Evolutionary conservation across 495 filamentous ascomycete species (phyloP), one percentile per base, ranked within the genome.

Genomic region (Podospora appendiculata): DNA sequence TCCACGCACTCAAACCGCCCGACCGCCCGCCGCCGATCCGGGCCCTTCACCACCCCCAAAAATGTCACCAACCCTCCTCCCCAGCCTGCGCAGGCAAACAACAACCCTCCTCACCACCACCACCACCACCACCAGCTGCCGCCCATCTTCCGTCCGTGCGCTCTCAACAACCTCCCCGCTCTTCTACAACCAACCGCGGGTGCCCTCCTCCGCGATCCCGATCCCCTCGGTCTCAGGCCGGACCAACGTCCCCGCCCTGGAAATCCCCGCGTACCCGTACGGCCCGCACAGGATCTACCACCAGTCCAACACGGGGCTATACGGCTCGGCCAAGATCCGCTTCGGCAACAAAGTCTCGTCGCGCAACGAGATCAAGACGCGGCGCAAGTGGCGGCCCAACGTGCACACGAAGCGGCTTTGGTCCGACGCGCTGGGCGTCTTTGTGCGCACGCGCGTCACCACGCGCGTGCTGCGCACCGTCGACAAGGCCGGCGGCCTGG

Each of bases 291-390:
- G 71, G 46, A 75, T 82, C 57, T 97, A 87, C 81, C 93, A 94
- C 68, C 90, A 96, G 69, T 81, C 84, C 52, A 88, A 95, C 76
- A 76, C 79, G 43, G 91, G 92, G 54, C 83, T 96, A 8, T 96
- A 93, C 75, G 91, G 87, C 44, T 74, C 75, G 41, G 71, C 80
- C 44, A 79, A 77, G 48, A 90, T 93, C 71, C 88, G 84, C 52
- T 93, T 89, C 78, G 93, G 93, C 63, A 96, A 98, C 82, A 87
- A 83, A 54, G 89, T 96, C 43, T 89, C 88, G 25, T 69, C 82
- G 57, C 73, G 76, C 47, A 81, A 88, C 70, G 78, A 88, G 61
- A 82, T 82, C 73, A 96, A 96, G 67, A 89, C 90, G 39, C 83
- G 89, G 39, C 86, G 92, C 47, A 66, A 66, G 40, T 98, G 94